Evolutionary conservation across 805 yeast genomes (phyloP).

Genomic region (Suhomyces tanzawaensis): DNA sequence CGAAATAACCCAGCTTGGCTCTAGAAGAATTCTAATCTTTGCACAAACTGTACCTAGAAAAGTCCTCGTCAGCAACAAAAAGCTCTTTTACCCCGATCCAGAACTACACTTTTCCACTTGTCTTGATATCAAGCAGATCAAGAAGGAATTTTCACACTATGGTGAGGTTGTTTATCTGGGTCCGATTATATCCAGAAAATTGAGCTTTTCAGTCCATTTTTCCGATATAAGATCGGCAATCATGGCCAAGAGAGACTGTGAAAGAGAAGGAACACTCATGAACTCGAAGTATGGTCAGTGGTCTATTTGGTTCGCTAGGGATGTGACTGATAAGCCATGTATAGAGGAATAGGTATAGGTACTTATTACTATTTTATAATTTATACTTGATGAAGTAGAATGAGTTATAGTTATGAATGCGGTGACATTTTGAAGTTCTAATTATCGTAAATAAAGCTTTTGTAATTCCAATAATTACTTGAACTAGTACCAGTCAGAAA

Average conservation of each 20-base stretch:
- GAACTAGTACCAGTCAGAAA: no score
- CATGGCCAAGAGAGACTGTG: constrained; percentile 44
- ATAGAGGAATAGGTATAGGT: not conserved
- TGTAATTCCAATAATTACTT: no score
- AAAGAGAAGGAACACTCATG: constrained; percentile 30
- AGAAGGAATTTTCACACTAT: constrained; percentile 49
- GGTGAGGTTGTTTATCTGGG: constrained; percentile 62
- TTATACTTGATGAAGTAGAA: no score
- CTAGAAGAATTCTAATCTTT: constrained; percentile 54
- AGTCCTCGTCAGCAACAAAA: constrained; percentile 19
- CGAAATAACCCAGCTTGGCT: constrained; percentile 42
- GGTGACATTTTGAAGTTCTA: no score
- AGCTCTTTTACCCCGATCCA: constrained; percentile 43
- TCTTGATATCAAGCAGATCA: constrained; percentile 45
- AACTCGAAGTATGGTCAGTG: constrained; percentile 52
- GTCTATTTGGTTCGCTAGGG: constrained; percentile 66
- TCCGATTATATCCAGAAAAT: constrained; percentile 64
- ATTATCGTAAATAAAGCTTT: no score
- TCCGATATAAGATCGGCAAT: constrained; percentile 60
- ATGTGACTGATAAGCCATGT: constrained; percentile 61
- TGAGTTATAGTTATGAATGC: no score
- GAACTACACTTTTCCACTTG: constrained; percentile 37
- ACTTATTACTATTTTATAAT: no score
- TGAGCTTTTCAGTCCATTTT: constrained; percentile 61
- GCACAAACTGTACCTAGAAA: constrained; percentile 25